Base-by-base conservation (phyloP, 257 asterid genomes). In the Primulina huaijiensis region DNA sequence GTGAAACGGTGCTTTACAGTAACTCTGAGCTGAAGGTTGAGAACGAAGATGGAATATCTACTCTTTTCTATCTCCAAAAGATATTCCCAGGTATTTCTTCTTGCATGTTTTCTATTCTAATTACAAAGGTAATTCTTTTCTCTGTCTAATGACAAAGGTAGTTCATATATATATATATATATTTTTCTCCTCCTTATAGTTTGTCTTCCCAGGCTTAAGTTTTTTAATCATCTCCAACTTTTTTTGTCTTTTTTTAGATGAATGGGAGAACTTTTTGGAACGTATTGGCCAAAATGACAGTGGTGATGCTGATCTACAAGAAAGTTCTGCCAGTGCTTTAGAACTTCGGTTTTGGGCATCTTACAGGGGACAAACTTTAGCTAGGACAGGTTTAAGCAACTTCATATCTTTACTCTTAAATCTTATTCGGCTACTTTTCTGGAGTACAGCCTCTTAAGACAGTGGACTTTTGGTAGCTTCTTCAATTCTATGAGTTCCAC, bases 301-400 rank as follows among this genome's bases (percentile, higher is more conserved):
- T 65, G 90, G 79, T 67, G 96, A 89, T 79, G 81, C 84, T 80
- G 99, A 93, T 72, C 87, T 93, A 69, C 92, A 87, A 82, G 92
- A 84, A 77, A 87, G 80, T 83, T 76, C 97, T 20, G 76, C 78
- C 75, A 89, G 83, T 59, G 84, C 95, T 20, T 69, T 93, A 82
- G 99, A 93, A 83, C 97, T 90, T 67, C 90, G 99, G 55, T 93
- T 93, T 83, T 93, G 99, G 99, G 97, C 92, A 72, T 93, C 99
- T 80, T 93, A 93, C 79, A 80, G 99, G 76, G 99, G 99, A 59
- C 99, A 93, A 81, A 93, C 99, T 66, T 81, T 93, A 71, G 96
- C 99, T 67, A 82, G 99, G 80, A 93, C 99, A 86, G 99, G 99
- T 90, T 69, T 33, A 30, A 62, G 11, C 58, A 8, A 66, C 27